These are phyloP conservation scores for Globisporangium iwayamae DNA, from an alignment of 352 stramenopile genomes.

Conservation along the genomic window DNA sequence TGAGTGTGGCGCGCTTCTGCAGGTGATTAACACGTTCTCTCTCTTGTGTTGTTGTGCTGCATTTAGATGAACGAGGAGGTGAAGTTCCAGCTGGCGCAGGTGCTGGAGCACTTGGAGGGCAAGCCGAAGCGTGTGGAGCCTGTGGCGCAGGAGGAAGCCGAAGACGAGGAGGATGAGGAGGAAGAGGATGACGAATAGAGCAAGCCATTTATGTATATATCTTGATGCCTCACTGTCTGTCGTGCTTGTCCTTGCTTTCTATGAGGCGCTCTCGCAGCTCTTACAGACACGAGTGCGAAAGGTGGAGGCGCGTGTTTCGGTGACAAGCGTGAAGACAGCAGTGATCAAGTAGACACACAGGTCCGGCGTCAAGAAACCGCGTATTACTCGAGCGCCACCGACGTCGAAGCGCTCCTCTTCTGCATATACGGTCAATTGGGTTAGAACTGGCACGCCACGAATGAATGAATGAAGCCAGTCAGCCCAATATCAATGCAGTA, in stretches of 20 bases:
- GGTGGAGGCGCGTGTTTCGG: background rate
- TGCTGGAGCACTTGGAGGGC: conserved; percentile 65
- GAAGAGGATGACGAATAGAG: conserved; percentile 12
- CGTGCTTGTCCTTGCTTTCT: no score
- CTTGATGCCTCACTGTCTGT: background rate
- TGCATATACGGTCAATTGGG: no score
- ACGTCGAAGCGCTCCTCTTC: no score
- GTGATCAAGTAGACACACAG: no score
- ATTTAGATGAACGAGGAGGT: conserved; percentile 74
- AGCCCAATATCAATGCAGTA: no score
- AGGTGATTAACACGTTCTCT: background rate
- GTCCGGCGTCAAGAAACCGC: no score
- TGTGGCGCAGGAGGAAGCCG: conserved; percentile 5
- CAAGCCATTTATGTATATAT: background rate
- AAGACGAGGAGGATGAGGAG: background rate
- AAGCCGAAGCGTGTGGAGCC: conserved; percentile 23
- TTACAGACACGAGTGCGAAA: background rate
- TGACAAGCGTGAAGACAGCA: background rate
- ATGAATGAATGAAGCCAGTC: no score
- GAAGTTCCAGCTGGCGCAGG: conserved; percentile 69
- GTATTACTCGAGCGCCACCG: no score
- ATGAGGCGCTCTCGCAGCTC: no score
- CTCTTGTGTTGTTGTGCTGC: background rate
- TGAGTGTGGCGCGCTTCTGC: conserved; percentile 1
- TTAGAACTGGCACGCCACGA: no score